Evolutionary conservation across 139 green algal species (phyloP), one percentile per base, ranked within the genome.

Genomic region (Chlorella vulgaris): DNA sequence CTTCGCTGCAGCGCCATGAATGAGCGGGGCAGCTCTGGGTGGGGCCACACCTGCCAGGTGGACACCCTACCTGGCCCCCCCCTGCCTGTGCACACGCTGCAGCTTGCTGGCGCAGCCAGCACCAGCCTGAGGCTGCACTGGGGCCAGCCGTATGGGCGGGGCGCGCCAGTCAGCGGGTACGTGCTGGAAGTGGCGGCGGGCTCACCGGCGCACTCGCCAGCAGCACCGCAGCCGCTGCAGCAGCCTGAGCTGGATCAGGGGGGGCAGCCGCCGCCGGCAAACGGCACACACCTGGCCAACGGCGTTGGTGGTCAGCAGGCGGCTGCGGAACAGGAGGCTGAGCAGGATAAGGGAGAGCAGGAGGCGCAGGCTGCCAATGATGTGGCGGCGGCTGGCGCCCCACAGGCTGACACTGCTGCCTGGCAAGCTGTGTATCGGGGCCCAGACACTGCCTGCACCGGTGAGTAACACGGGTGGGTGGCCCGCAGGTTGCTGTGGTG

Each of bases 1-100:
- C 88, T 92, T 76, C 84, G 89, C n/a, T 84, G 89, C 66, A 71
- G 69, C 47, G 90, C 91, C 8, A 63, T 87, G 19, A 94, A 93
- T 78, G 69, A 31, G 10, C 82, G 89, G 40, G 91, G 91, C 13
- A 29, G 74, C 10, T 87, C 88, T 15, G 3, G 40, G 0, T 90
- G 84, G 88, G 87, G 84, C 26, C 71, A 33, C n/a, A 13, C 38
- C 1, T n/a, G 19, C 7, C 55, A 63, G 43, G 55, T 71, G 24
- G 74, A 78, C 62, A 85, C 80, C 2, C 53, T 47, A 35, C 73
- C 80, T 21, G 80, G 80, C 4, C 69, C 81, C 28, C 39, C 81
- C 40, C 55, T 82, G 38, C 58, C 85, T 8, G 83, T 86, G 6
- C 50, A 78, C 6, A 29, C 71, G 18, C 81, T 86, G 21, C 18